These are phyloP conservation scores for Phylloporus scabripes DNA, from an alignment of 768 basidiomycete genomes.

Conservation along the genomic window DNA sequence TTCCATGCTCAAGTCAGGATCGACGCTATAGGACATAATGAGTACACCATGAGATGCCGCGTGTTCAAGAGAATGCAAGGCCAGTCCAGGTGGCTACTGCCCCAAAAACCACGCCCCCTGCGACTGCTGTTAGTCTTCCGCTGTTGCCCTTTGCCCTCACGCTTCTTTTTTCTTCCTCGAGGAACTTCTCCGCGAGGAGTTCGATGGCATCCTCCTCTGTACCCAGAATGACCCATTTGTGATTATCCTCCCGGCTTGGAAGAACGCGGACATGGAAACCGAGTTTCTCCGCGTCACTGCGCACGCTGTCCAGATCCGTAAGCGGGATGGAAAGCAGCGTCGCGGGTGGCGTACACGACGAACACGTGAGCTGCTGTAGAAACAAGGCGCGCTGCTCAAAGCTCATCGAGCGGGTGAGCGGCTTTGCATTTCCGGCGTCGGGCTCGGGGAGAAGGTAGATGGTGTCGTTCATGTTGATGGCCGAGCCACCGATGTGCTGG, in stretches of 20 bases:
- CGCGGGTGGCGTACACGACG: slow-evolving; percentile 36
- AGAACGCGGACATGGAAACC: slow-evolving; percentile 43
- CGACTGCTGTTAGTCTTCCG: slow-evolving; percentile 39
- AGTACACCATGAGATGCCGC: background rate
- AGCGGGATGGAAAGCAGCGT: slow-evolving; percentile 46
- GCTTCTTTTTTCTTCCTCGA: slow-evolving; percentile 28
- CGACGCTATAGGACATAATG: background rate
- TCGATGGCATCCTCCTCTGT: slow-evolving; percentile 44
- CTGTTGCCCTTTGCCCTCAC: slow-evolving; percentile 13
- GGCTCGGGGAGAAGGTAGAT: slow-evolving; percentile 19
- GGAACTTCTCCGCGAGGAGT: slow-evolving; percentile 22
- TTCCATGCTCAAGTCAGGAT: background rate
- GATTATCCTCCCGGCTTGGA: slow-evolving; percentile 19
- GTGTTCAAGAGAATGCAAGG: slow-evolving; percentile 44
- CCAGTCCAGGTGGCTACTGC: slow-evolving; percentile 57
- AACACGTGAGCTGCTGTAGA: slow-evolving; percentile 38
- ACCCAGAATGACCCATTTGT: slow-evolving; percentile 51
- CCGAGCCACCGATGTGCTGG: slow-evolving; percentile 26
- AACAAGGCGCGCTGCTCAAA: slow-evolving; percentile 48
- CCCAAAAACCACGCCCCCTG: slow-evolving; percentile 55
- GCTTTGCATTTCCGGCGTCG: slow-evolving; percentile 14
- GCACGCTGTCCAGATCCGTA: slow-evolving; percentile 39
- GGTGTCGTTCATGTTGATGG: slow-evolving; percentile 24
- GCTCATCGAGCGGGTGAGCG: slow-evolving; percentile 47
- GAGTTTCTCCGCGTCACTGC: slow-evolving; percentile 36